These are phyloP conservation scores for Tuber umbilicatum DNA, from an alignment of 495 filamentous ascomycete genomes.

Conservation along the genomic window DNA sequence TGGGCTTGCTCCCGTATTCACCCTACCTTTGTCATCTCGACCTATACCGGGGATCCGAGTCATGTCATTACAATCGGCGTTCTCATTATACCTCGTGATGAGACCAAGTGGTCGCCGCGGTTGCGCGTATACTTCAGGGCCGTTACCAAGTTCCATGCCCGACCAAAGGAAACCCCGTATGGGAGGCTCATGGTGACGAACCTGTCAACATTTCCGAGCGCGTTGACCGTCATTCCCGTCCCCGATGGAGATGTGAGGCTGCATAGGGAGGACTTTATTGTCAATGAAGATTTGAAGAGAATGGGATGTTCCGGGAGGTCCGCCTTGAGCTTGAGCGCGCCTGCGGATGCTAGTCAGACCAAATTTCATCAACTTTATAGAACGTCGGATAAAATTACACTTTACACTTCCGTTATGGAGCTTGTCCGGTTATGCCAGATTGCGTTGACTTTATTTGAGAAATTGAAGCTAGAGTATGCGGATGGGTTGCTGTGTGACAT, in stretches of 20 bases:
- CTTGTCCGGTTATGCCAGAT: conserved; percentile 89
- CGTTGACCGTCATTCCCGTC: conserved; percentile 77
- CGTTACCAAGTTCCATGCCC: conserved; percentile 73
- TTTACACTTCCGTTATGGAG: conserved; percentile 73
- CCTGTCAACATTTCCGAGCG: conserved; percentile 79
- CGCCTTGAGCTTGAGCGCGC: conserved; percentile 68
- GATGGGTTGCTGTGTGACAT: conserved; percentile 90
- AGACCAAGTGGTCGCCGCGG: conserved; percentile 69
- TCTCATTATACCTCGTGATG: conserved; percentile 73
- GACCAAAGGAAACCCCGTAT: conserved; percentile 71
- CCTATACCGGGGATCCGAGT: conserved; percentile 81
- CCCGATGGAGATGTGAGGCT: conserved; percentile 78
- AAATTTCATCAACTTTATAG: conserved; percentile 90
- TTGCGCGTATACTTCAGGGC: conserved; percentile 80
- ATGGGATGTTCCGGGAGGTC: conserved; percentile 86
- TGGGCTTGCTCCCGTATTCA: conserved; percentile 90
- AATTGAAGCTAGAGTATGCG: conserved; percentile 77
- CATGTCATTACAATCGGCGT: conserved; percentile 74
- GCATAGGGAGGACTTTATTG: conserved; percentile 78
- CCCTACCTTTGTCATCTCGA: conserved; percentile 85
- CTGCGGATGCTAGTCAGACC: conserved; percentile 71
- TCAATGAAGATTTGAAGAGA: conserved; percentile 90
- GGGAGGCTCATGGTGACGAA: conserved; percentile 92
- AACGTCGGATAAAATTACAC: conserved; percentile 68
- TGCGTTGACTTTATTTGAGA: conserved; percentile 80